Evolutionary conservation across 768 basidiomycete species (phyloP).

Genomic region (Boletus reticulatus): DNA sequence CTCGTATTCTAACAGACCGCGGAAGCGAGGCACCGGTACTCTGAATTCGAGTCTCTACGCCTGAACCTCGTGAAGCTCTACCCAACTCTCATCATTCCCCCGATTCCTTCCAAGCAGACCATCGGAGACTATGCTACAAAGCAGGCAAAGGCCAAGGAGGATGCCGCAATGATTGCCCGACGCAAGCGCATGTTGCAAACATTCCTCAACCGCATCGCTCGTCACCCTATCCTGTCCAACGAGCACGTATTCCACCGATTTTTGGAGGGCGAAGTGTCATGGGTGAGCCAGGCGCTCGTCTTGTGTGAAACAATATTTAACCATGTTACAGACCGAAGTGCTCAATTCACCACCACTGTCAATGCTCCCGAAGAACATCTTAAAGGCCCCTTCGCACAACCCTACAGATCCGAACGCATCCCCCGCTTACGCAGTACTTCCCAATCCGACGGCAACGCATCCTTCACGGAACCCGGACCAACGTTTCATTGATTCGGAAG

Average conservation of each 20-base stretch:
- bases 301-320: constrained; percentile 3
- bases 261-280: constrained; percentile 92
- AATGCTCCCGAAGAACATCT: constrained; percentile 88
- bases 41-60: constrained; percentile 94
- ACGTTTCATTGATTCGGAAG: constrained; percentile 93
- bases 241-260: constrained; percentile 97
- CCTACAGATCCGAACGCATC: constrained; percentile 78
- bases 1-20: constrained; percentile 51
- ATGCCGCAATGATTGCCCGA: constrained; percentile 85
- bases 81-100: constrained; percentile 94
- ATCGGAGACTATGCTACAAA: constrained; percentile 97
- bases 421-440: constrained; percentile 77
- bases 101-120: constrained; percentile 96
- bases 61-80: constrained; percentile 82
- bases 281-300: constrained; percentile 53
- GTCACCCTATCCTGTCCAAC: constrained; percentile 93
- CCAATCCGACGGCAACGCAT: constrained; percentile 85
- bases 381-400: constrained; percentile 93
- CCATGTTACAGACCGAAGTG: constrained; percentile 69
- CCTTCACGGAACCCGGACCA: constrained; percentile 93
- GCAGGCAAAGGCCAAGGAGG: constrained; percentile 95
- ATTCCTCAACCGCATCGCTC: constrained; percentile 85
- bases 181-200: constrained; percentile 95
- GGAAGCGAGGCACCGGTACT: constrained; percentile 88
- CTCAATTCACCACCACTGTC: constrained; percentile 91